These are phyloP conservation scores for Trichosanthes cucumerina DNA, from an alignment of 306 rosid species.

Conservation along the genomic window DNA sequence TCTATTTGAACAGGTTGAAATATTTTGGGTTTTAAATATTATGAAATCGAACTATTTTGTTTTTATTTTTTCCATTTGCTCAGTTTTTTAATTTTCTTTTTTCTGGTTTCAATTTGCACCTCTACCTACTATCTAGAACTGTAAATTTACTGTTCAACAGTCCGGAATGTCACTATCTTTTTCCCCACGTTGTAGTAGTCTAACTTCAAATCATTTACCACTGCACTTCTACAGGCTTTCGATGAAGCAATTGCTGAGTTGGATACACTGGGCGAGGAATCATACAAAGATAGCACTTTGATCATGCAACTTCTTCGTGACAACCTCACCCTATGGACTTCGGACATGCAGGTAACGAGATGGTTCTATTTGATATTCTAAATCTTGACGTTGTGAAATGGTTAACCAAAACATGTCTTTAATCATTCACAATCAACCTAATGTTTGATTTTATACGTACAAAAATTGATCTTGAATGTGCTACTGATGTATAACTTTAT, in stretches of 20 bases:
- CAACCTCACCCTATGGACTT: constrained; percentile 97
- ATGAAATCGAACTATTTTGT: background rate
- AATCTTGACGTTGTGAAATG: background rate
- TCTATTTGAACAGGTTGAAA: background rate
- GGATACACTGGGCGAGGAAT: constrained; percentile 96
- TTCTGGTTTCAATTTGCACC: background rate
- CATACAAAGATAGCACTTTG: constrained; percentile 98
- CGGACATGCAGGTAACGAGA: constrained; percentile 86
- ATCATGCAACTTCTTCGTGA: constrained; percentile 99
- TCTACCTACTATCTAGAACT: background rate
- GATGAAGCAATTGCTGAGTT: constrained; percentile 98
- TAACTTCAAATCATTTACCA: background rate
- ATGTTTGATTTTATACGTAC: no score
- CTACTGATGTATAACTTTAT: background rate
- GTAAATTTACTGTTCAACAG: background rate
- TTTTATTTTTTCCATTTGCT: background rate
- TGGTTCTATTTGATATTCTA: background rate
- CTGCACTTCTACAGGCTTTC: constrained; percentile 47
- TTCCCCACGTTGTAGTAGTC: background rate
- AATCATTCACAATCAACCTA: no score
- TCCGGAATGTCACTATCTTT: background rate
- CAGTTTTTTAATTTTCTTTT: background rate
- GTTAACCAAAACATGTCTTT: no score
- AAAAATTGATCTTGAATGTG: no score
- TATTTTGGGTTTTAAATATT: background rate